phyloP scores from a whole-genome alignment of 2,329 filamentous ascomycete genomes.

The Monilinia fructigena region DNA sequence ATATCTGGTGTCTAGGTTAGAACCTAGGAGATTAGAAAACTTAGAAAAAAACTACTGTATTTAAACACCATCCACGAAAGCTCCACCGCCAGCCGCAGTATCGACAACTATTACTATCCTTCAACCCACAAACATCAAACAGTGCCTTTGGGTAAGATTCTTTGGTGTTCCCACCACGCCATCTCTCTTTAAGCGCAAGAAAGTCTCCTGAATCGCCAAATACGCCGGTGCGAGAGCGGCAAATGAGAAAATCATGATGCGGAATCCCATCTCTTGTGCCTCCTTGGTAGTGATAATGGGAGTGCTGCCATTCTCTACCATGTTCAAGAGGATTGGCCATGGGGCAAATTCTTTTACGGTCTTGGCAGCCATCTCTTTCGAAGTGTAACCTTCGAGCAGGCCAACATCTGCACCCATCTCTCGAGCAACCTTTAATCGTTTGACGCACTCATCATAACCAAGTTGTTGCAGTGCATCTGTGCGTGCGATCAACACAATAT shows the following conservation, averaged over 20 bases:
- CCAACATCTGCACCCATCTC: slow-evolving; percentile 58
- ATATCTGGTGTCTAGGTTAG: neutral
- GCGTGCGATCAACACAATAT: slow-evolving; percentile 63
- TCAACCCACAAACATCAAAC: slow-evolving; percentile 53
- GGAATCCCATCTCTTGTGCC: slow-evolving; percentile 56
- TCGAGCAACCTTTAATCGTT: slow-evolving; percentile 50
- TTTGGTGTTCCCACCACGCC: slow-evolving; percentile 44
- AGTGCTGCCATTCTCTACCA: slow-evolving; percentile 55
- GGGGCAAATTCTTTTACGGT: slow-evolving; percentile 50
- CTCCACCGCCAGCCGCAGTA: slow-evolving; percentile 27
- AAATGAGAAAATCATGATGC: slow-evolving; percentile 58
- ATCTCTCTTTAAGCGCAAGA: slow-evolving; percentile 43
- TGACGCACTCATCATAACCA: slow-evolving; percentile 57
- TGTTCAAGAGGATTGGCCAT: slow-evolving; percentile 55
- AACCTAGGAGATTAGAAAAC: neutral
- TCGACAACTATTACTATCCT: slow-evolving; percentile 53
- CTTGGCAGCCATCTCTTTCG: slow-evolving; percentile 48
- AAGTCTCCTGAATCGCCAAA: slow-evolving; percentile 44
- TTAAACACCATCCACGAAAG: slow-evolving; percentile 28
- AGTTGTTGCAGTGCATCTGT: slow-evolving; percentile 59
- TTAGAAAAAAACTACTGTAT: neutral
- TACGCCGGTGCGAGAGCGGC: slow-evolving; percentile 50
- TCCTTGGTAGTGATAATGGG: slow-evolving; percentile 53
- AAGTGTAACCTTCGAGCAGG: slow-evolving; percentile 58
- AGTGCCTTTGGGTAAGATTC: slow-evolving; percentile 48